These are phyloP conservation scores for Trichoderma arundinaceum DNA, from an alignment of 2,329 filamentous ascomycete species.

Conservation along the genomic window DNA sequence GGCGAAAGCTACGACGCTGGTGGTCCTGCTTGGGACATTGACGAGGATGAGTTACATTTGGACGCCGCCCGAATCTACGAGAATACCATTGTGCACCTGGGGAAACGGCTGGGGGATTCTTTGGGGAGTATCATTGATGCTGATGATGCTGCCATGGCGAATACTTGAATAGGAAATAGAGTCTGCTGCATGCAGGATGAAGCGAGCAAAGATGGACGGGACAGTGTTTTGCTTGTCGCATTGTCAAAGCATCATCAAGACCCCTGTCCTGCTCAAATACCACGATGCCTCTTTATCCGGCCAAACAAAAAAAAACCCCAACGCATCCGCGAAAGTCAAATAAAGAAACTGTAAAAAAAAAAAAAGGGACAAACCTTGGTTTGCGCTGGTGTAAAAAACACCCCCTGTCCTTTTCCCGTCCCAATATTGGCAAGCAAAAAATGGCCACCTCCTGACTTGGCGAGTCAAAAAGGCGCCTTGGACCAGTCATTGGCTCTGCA, in stretches of 20 bases:
- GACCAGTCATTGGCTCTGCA: constrained; percentile 11
- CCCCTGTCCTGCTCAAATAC: too few species aligned
- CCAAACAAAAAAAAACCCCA: too few species aligned
- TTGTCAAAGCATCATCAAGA: too few species aligned
- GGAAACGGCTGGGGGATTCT: constrained; percentile 64
- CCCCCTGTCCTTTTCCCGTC: background rate
- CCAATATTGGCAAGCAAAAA: background rate
- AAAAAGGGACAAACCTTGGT: too few species aligned
- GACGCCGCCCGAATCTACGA: constrained; percentile 80
- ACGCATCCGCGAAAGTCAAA: too few species aligned
- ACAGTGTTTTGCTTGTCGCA: too few species aligned
- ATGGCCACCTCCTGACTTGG: constrained; percentile 12
- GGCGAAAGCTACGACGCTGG: constrained; percentile 42
- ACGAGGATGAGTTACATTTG: constrained; percentile 64
- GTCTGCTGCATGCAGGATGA: background rate
- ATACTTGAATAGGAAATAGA: background rate
- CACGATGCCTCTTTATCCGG: too few species aligned
- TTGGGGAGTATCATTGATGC: constrained; percentile 33
- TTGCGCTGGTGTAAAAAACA: background rate
- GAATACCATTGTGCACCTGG: constrained; percentile 75
- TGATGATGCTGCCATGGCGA: background rate
- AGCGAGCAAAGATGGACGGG: too few species aligned
- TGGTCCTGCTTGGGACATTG: constrained; percentile 45
- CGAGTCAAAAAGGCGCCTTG: background rate
- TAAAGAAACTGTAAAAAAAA: too few species aligned